phyloP scores from a whole-genome alignment of 1,284 basidiomycete species.

The Sanghuangporus sanghuang region DNA sequence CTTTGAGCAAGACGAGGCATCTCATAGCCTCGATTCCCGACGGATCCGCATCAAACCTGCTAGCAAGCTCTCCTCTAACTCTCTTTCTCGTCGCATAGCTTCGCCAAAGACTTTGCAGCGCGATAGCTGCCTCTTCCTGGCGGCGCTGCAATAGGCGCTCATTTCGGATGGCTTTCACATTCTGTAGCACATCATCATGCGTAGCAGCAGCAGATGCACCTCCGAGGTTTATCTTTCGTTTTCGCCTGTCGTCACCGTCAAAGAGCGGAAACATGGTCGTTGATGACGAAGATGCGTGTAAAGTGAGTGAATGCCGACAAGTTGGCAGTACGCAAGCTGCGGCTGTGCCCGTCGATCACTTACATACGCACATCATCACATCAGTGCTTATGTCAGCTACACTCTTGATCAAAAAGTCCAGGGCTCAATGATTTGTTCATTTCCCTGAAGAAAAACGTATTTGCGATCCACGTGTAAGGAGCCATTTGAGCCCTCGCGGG shows the following conservation, averaged over 20 bases:
- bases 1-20: slow-evolving; percentile 54
- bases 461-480: too few relatives aligned
- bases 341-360: neutral
- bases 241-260: slow-evolving; percentile 38
- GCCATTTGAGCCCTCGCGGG: too few relatives aligned
- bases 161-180: slow-evolving; percentile 52
- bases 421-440: too few relatives aligned
- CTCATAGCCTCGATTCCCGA: slow-evolving; percentile 49
- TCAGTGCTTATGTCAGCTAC: neutral
- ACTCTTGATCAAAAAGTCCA: neutral
- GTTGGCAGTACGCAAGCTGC: neutral
- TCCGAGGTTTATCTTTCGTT: slow-evolving; percentile 75
- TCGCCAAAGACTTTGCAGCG: slow-evolving; percentile 69
- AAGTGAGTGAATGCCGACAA: neutral
- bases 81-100: slow-evolving; percentile 37
- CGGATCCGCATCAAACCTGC: slow-evolving; percentile 44
- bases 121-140: slow-evolving; percentile 49
- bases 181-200: slow-evolving; percentile 51
- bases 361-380: neutral
- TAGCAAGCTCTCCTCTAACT: slow-evolving; percentile 38
- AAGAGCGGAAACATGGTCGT: slow-evolving; percentile 34
- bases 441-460: too few relatives aligned
- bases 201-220: slow-evolving; percentile 48
- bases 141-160: slow-evolving; percentile 52
- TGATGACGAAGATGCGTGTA: neutral